Conservation (phyloP, 1,284 basidiomycete genomes). For the Ustilago tritici region DNA sequence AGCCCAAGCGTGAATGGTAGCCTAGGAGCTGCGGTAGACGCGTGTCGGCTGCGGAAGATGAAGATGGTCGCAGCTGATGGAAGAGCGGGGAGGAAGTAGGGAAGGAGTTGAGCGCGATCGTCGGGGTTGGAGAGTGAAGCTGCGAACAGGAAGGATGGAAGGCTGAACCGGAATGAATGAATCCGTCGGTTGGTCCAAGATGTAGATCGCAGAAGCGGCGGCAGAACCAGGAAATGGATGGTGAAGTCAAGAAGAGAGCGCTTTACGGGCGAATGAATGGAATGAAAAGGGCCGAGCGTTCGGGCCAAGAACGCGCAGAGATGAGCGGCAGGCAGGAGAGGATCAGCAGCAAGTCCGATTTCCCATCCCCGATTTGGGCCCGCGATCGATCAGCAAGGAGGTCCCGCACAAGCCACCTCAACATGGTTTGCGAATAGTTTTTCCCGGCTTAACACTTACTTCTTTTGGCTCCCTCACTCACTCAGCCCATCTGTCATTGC, state of each 20-base stretch:
- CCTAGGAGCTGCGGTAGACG: neutral
- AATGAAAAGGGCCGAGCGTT: slow-evolving; percentile 1
- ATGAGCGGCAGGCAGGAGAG: neutral
- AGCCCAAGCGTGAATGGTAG: slow-evolving; percentile 9
- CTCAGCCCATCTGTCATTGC: neutral
- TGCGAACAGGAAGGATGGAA: slow-evolving; percentile 1
- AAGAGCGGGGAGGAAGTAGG: neutral
- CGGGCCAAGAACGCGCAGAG: neutral
- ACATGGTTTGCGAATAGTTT: neutral
- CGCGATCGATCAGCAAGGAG: neutral
- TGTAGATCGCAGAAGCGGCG: slow-evolving; percentile 5
- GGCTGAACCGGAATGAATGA: neutral
- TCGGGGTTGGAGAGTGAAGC: neutral
- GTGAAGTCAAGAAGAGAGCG: neutral
- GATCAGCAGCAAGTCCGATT: slow-evolving; percentile 4
- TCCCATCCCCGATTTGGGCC: neutral
- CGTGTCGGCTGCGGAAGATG: neutral
- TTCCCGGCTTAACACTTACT: neutral
- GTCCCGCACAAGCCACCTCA: neutral
- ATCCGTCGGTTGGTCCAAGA: neutral
- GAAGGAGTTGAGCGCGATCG: slow-evolving; percentile 1
- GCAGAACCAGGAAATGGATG: neutral
- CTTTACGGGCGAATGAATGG: slow-evolving; percentile 1
- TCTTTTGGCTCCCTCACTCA: neutral
- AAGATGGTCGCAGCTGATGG: neutral